A percentile compares a stretch with the other conserved stretches of the same genome.
Evolutionary conservation across 2,329 filamentous ascomycete genomes (phyloP).

Genomic region (Pezicula carpinea): DNA sequence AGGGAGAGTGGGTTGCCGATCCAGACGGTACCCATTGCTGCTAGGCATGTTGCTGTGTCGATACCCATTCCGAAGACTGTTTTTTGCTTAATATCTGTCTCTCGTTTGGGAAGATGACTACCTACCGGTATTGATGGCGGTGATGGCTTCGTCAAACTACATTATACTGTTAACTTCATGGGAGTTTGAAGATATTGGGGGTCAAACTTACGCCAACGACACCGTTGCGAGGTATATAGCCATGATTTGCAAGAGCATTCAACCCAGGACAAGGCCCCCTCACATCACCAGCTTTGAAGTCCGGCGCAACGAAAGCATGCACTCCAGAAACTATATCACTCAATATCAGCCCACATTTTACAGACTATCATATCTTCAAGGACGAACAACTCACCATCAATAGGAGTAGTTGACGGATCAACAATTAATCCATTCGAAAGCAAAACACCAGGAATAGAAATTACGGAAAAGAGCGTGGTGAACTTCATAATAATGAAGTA

Average conservation of each 20-base stretch:
- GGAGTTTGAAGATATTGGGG: slow-evolving; percentile 26
- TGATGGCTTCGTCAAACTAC: slow-evolving; percentile 21
- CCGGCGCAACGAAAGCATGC: slow-evolving; percentile 30
- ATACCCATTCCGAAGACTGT: slow-evolving; percentile 41
- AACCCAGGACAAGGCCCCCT: slow-evolving; percentile 36
- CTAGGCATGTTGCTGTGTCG: slow-evolving; percentile 34
- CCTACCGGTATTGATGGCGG: slow-evolving; percentile 30
- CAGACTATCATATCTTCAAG: too few species aligned
- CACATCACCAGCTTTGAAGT: slow-evolving; percentile 30
- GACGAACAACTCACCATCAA: slow-evolving; percentile 6
- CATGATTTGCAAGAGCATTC: slow-evolving; percentile 39
- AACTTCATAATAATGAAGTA: not conserved
- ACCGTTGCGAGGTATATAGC: slow-evolving; percentile 36
- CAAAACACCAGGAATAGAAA: not conserved
- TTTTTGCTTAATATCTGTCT: slow-evolving; percentile 7
- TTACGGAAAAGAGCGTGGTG: not conserved
- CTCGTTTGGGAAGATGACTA: not conserved
- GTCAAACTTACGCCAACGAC: slow-evolving; percentile 22
- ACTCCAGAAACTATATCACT: slow-evolving; percentile 30
- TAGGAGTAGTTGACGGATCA: slow-evolving; percentile 7
- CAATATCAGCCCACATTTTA: not conserved
- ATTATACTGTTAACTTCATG: slow-evolving; percentile 13
- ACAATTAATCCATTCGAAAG: not conserved
- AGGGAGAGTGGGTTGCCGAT: slow-evolving; percentile 39
- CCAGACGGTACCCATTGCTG: slow-evolving; percentile 39